Percentiles rank a stretch among this genome's conserved stretches.
These are phyloP conservation scores for Pestalotiopsis sp. DNA, from an alignment of 2,329 filamentous ascomycete species.

Conservation along the genomic window DNA sequence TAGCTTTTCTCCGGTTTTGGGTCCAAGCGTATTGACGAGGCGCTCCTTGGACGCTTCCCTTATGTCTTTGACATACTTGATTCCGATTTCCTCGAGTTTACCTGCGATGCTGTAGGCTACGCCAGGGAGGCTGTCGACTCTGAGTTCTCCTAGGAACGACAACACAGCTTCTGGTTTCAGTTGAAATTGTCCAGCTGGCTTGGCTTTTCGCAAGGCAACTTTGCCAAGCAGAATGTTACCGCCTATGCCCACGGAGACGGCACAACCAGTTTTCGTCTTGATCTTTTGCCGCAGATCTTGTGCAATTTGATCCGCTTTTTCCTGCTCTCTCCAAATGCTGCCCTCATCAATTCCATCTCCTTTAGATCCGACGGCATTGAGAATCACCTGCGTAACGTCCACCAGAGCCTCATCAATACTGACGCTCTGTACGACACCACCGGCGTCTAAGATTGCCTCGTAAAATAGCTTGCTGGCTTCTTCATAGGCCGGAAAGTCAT, in stretches of 20 bases:
- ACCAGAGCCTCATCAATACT: constrained; percentile 95
- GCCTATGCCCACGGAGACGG: constrained; percentile 91
- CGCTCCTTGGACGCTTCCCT: constrained; percentile 76
- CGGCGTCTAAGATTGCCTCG: constrained; percentile 75
- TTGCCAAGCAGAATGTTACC: constrained; percentile 90
- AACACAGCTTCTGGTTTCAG: constrained; percentile 80
- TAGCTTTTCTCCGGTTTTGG: constrained; percentile 89
- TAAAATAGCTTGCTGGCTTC: constrained; percentile 89
- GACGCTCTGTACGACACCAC: constrained; percentile 89
- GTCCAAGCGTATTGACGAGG: constrained; percentile 74
- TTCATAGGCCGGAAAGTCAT: constrained; percentile 95
- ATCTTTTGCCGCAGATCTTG: constrained; percentile 68
- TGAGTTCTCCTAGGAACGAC: constrained; percentile 74
- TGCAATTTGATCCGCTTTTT: constrained; percentile 74
- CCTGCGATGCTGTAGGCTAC: constrained; percentile 89
- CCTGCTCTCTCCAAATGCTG: constrained; percentile 76
- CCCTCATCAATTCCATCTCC: constrained; percentile 68
- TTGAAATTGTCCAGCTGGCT: constrained; percentile 91
- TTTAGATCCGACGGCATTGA: constrained; percentile 66
- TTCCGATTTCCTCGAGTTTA: constrained; percentile 84
- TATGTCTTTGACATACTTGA: constrained; percentile 82
- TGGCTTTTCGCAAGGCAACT: constrained; percentile 85
- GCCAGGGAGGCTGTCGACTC: constrained; percentile 82
- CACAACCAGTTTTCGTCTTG: constrained; percentile 76
- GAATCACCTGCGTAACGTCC: constrained; percentile 75